Percentiles rank a stretch among this genome's conserved stretches.
Evolutionary conservation across 1,284 basidiomycete genomes (phyloP).

Genomic region (Pseudozyma sp.): DNA sequence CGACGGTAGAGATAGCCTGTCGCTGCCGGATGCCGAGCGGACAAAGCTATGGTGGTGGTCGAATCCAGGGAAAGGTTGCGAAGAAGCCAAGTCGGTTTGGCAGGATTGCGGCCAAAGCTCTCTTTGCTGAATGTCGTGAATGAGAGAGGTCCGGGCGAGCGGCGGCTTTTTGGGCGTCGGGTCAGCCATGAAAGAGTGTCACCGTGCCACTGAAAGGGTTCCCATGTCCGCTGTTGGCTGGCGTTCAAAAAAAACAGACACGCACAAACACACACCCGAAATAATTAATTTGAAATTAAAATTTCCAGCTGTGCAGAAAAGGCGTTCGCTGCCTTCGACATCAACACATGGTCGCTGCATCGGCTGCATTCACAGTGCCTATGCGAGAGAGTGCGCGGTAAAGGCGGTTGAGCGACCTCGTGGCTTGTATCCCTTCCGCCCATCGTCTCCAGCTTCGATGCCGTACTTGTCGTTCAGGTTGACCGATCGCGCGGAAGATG

Average conservation of each 20-base stretch:
- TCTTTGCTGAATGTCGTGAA: too few relatives aligned
- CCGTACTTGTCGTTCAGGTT: not conserved
- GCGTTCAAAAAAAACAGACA: too few relatives aligned
- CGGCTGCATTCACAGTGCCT: not conserved
- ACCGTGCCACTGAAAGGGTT: too few relatives aligned
- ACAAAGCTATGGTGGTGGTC: slow-evolving; percentile 30
- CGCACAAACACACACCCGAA: too few relatives aligned
- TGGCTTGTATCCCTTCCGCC: not conserved
- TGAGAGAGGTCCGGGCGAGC: too few relatives aligned
- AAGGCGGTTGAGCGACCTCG: slow-evolving; percentile 6
- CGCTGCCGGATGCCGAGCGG: slow-evolving; percentile 27
- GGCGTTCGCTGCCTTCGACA: not conserved
- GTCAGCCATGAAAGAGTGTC: too few relatives aligned
- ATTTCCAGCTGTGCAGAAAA: not conserved
- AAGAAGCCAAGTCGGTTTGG: not conserved
- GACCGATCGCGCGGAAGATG: not conserved
- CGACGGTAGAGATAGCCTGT: slow-evolving; percentile 15
- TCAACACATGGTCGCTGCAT: slow-evolving; percentile 8
- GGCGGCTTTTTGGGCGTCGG: too few relatives aligned
- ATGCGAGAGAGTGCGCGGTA: not conserved
- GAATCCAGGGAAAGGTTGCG: not conserved
- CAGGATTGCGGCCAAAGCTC: too few relatives aligned
- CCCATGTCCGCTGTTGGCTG: too few relatives aligned
- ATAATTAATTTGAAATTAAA: too few relatives aligned
- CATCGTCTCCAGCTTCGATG: not conserved